Percentiles rank a stretch among this genome's conserved stretches.
Conservation (phyloP, 2,329 filamentous ascomycete genomes). For the Verticillium alfalfae region DNA sequence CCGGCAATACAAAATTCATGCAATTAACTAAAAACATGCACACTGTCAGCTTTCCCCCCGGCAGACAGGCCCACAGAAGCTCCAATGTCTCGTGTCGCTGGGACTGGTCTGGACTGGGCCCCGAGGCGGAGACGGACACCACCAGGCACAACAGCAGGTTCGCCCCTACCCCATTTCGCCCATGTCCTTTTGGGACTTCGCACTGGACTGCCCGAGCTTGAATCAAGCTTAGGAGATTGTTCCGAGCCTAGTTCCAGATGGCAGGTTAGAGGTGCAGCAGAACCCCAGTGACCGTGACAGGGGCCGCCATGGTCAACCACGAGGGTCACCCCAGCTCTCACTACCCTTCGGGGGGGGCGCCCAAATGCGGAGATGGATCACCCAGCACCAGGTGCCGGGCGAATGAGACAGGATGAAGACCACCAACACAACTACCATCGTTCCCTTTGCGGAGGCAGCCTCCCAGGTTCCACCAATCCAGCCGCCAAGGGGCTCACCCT, state of each 20-base stretch:
- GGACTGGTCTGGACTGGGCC: not conserved
- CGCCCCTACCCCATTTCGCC: not conserved
- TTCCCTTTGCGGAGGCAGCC: not conserved
- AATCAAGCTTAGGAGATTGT: not conserved
- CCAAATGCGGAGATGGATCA: not conserved
- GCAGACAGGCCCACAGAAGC: not conserved
- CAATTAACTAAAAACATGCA: not conserved
- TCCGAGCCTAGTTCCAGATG: not conserved
- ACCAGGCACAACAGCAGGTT: not conserved
- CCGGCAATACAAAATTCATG: too few species aligned
- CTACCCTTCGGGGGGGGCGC: not conserved
- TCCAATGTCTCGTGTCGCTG: not conserved
- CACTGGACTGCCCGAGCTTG: not conserved
- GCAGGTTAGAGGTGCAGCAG: not conserved
- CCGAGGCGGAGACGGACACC: not conserved
- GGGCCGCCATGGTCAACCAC: not conserved
- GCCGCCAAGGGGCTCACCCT: not conserved
- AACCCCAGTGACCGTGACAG: not conserved
- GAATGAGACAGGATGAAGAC: not conserved
- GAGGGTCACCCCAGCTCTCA: not conserved
- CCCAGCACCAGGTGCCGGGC: not conserved
- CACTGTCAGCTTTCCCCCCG: not conserved
- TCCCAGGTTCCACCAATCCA: not conserved
- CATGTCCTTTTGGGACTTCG: not conserved
- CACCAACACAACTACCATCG: not conserved